phyloP scores from a whole-genome alignment of 106 monocot genomes.

The Ottelia alismoides region DNA sequence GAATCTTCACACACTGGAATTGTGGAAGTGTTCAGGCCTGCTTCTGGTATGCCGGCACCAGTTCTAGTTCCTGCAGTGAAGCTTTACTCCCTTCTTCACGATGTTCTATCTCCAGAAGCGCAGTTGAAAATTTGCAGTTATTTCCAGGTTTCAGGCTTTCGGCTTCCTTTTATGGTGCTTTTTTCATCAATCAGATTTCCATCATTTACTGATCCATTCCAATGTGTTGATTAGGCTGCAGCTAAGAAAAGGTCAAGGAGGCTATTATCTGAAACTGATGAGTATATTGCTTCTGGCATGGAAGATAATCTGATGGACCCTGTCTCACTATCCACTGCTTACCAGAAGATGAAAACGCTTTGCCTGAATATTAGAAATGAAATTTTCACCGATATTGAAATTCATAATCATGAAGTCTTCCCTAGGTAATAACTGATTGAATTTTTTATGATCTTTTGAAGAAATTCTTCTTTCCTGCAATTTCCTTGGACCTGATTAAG shows the following conservation, averaged over 20 bases:
- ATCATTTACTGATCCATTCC: too few relatives aligned
- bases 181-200: too few relatives aligned
- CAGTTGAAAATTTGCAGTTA: constrained; percentile 85
- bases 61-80: constrained; percentile 71
- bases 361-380: constrained; percentile 84
- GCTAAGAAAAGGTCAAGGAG: constrained; percentile 80
- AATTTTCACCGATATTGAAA: constrained; percentile 92
- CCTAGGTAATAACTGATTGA: too few relatives aligned
- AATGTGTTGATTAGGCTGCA: constrained; percentile 69
- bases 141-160: constrained; percentile 78
- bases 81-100: constrained; percentile 84
- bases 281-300: constrained; percentile 39
- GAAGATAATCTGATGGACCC: constrained; percentile 46
- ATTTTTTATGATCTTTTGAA: too few relatives aligned
- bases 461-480: too few relatives aligned
- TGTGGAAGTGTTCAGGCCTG: constrained; percentile 51
- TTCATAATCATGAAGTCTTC: constrained; percentile 75
- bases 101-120: constrained; percentile 80
- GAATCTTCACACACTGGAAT: constrained; percentile 70
- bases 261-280: constrained; percentile 86
- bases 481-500: too few relatives aligned
- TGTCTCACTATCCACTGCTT: constrained; percentile 52
- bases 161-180: neutral
- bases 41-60: constrained; percentile 65
- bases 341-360: constrained; percentile 71